Percentiles rank a stretch among this genome's conserved stretches.
Conservation (phyloP, 2,329 filamentous ascomycete genomes). For the Fusarium oxysporum region DNA sequence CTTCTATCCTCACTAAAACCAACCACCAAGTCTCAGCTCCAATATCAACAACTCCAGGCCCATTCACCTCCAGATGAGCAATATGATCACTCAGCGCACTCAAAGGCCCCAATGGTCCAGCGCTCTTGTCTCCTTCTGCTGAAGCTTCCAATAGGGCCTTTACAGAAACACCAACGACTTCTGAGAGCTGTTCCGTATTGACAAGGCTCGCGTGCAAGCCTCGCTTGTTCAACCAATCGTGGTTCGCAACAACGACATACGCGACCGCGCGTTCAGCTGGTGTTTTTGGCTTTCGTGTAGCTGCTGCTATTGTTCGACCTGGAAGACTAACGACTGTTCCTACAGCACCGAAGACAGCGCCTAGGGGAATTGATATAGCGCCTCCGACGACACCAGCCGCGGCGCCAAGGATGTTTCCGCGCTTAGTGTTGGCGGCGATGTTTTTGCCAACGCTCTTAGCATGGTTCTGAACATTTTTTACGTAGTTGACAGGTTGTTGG, state of each 20-base stretch:
- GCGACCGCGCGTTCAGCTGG: slow-evolving; percentile 55
- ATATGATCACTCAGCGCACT: slow-evolving; percentile 45
- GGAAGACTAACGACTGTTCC: slow-evolving; percentile 53
- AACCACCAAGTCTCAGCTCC: slow-evolving; percentile 51
- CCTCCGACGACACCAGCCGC: slow-evolving; percentile 52
- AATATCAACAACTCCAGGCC: slow-evolving; percentile 43
- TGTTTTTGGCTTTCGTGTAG: slow-evolving; percentile 54
- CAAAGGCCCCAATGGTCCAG: slow-evolving; percentile 36
- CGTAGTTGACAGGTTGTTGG: slow-evolving; percentile 50
- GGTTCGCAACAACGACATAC: slow-evolving; percentile 57
- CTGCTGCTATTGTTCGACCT: slow-evolving; percentile 48
- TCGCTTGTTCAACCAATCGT: slow-evolving; percentile 56
- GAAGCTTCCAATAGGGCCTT: slow-evolving; percentile 57
- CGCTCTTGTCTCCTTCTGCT: slow-evolving; percentile 23
- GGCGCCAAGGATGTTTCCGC: slow-evolving; percentile 55
- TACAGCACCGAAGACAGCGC: slow-evolving; percentile 51
- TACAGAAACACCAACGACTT: slow-evolving; percentile 46
- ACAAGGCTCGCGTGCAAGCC: slow-evolving; percentile 54
- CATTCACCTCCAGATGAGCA: slow-evolving; percentile 46
- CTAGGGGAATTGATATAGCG: slow-evolving; percentile 54
- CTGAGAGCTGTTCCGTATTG: slow-evolving; percentile 48
- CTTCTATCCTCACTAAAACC: slow-evolving; percentile 43
- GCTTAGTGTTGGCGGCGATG: slow-evolving; percentile 52
- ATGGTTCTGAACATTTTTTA: slow-evolving; percentile 52
- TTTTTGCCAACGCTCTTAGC: slow-evolving; percentile 52